phyloP scores from a whole-genome alignment of 441 rosid genomes.

The Aquilaria agallochum region DNA sequence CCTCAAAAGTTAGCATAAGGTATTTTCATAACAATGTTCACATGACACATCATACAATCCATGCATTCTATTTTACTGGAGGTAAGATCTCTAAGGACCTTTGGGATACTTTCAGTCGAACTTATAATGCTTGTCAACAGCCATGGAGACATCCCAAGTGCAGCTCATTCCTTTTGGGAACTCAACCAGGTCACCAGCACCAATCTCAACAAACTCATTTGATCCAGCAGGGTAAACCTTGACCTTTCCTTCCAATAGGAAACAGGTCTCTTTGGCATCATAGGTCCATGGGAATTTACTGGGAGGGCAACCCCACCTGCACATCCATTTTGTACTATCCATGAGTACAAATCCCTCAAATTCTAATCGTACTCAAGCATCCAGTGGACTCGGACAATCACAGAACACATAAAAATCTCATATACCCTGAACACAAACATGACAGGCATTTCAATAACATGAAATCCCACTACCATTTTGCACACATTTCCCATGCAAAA shows the following conservation, averaged over 20 bases:
- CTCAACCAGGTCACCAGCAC: constrained; percentile 72
- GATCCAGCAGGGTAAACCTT: constrained; percentile 70
- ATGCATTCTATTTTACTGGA: neutral
- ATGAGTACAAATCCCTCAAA: too few relatives aligned
- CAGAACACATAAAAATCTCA: neutral
- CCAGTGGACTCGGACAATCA: neutral
- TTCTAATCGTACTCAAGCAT: too few relatives aligned
- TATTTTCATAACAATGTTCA: too few relatives aligned
- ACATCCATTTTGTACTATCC: neutral
- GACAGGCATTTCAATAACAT: too few relatives aligned
- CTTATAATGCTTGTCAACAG: constrained; percentile 79
- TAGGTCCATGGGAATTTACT: constrained; percentile 93
- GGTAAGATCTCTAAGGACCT: neutral
- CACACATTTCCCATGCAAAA: too few relatives aligned
- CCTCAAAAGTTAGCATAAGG: too few relatives aligned
- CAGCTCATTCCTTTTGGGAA: constrained; percentile 91
- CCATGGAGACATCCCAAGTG: constrained; percentile 83
- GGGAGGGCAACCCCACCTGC: constrained; percentile 91
- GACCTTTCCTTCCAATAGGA: constrained; percentile 64
- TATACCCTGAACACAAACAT: neutral
- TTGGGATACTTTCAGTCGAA: constrained; percentile 31
- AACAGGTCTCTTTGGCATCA: constrained; percentile 66
- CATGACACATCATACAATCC: neutral
- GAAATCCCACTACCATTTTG: too few relatives aligned
- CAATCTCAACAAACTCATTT: constrained; percentile 60